These are phyloP conservation scores for Sutorius eximius DNA, from an alignment of 1,284 basidiomycete genomes.

Conservation along the genomic window DNA sequence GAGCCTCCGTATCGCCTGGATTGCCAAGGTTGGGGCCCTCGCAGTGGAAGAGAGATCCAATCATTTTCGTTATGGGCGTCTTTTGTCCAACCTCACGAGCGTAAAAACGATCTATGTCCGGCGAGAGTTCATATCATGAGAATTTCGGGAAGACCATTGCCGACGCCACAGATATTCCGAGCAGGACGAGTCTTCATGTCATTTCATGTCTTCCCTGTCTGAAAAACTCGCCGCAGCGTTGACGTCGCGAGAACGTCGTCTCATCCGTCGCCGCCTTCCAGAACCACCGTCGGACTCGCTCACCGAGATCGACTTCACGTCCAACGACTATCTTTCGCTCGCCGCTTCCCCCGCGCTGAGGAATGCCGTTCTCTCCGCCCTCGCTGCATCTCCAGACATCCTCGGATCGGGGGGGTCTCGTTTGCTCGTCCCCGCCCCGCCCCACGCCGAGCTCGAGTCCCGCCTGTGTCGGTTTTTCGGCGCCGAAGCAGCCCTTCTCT, in stretches of 20 bases:
- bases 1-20: too few species aligned
- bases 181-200: background rate
- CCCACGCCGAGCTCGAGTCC: slow-evolving; percentile 69
- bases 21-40: too few species aligned
- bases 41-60: too few species aligned
- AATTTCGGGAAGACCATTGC: background rate
- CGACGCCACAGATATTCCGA: background rate
- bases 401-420: slow-evolving; percentile 92
- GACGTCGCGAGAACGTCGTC: slow-evolving; percentile 58
- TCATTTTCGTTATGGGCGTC: background rate
- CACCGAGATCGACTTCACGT: slow-evolving; percentile 70
- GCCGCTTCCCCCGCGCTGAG: slow-evolving; percentile 62
- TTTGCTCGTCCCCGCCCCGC: slow-evolving; percentile 77
- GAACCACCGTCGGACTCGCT: slow-evolving; percentile 13
- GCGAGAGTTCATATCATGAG: slow-evolving; percentile 8
- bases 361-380: slow-evolving; percentile 53
- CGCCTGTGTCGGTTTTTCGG: slow-evolving; percentile 67
- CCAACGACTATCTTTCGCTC: slow-evolving; percentile 94
- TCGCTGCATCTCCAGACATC: slow-evolving; percentile 54
- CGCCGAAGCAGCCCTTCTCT: slow-evolving; percentile 73
- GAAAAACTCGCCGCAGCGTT: slow-evolving; percentile 51
- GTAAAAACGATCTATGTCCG: slow-evolving; percentile 22
- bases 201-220: slow-evolving; percentile 37
- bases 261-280: slow-evolving; percentile 62
- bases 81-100: background rate